Percentiles rank a stretch among this genome's conserved stretches.
Evolutionary conservation across 2,329 filamentous ascomycete genomes (phyloP).

Genomic region (Colletotrichum sp.): DNA sequence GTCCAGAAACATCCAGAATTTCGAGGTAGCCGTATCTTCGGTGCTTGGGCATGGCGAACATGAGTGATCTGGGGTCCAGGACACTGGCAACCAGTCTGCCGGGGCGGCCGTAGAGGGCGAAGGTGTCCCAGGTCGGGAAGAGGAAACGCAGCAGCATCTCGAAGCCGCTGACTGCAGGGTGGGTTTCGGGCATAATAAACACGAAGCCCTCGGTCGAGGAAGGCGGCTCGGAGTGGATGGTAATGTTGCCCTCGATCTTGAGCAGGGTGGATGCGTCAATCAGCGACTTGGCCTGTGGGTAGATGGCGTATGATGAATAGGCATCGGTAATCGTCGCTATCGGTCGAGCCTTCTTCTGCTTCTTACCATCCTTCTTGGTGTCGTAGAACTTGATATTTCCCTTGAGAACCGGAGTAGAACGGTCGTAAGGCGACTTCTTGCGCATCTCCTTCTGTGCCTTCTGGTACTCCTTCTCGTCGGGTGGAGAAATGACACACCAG

Average conservation of each 20-base stretch:
- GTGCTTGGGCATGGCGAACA: slow-evolving; percentile 97
- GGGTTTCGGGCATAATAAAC: slow-evolving; percentile 95
- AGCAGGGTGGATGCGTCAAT: slow-evolving; percentile 94
- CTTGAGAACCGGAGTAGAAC: slow-evolving; percentile 71
- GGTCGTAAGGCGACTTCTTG: slow-evolving; percentile 82
- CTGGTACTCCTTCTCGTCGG: slow-evolving; percentile 89
- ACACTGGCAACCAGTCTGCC: slow-evolving; percentile 86
- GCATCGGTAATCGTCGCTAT: slow-evolving; percentile 92
- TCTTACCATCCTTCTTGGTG: slow-evolving; percentile 73
- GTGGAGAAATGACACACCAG: slow-evolving; percentile 93
- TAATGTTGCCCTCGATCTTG: slow-evolving; percentile 91
- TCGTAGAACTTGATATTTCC: slow-evolving; percentile 97
- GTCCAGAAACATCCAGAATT: slow-evolving; percentile 78
- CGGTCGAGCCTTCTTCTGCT: slow-evolving; percentile 88
- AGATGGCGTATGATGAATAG: slow-evolving; percentile 93
- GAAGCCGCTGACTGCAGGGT: slow-evolving; percentile 90
- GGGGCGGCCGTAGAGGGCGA: slow-evolving; percentile 88
- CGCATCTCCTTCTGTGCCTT: slow-evolving; percentile 86
- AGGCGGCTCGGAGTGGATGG: slow-evolving; percentile 80
- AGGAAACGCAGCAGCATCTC: slow-evolving; percentile 94
- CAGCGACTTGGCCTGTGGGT: slow-evolving; percentile 90
- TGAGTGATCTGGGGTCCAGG: slow-evolving; percentile 85
- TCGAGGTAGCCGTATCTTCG: slow-evolving; percentile 91
- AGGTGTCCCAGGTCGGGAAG: slow-evolving; percentile 93
- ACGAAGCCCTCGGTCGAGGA: slow-evolving; percentile 90